phyloP scores from a whole-genome alignment of 2,329 filamentous ascomycete genomes.

The Epichloe uncinata region DNA sequence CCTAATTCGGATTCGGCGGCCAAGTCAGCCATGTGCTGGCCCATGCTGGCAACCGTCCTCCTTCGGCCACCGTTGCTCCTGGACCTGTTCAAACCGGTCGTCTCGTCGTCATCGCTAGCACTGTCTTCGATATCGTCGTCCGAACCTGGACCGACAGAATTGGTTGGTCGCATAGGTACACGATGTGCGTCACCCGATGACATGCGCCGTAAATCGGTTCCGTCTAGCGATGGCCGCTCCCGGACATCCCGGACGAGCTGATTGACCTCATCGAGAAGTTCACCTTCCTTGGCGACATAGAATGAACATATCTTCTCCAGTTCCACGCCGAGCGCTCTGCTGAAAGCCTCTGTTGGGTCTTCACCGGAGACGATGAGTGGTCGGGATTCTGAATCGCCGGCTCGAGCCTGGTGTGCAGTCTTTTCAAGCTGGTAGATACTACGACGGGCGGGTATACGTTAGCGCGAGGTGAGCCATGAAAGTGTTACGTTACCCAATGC shows the following conservation, averaged over 20 bases:
- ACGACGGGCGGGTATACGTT: neutral
- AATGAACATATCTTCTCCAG: constrained; percentile 91
- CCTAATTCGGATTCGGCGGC: constrained; percentile 47
- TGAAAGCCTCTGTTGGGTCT: constrained; percentile 73
- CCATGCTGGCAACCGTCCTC: constrained; percentile 23
- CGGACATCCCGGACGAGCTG: constrained; percentile 64
- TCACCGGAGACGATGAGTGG: constrained; percentile 66
- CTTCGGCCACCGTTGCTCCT: constrained; percentile 26
- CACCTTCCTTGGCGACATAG: constrained; percentile 77
- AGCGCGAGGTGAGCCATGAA: neutral
- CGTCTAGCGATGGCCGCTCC: constrained; percentile 41
- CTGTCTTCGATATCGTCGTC: constrained; percentile 43
- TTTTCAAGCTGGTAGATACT: constrained; percentile 96
- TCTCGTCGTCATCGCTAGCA: constrained; percentile 51
- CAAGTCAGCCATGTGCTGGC: constrained; percentile 39
- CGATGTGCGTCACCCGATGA: constrained; percentile 15
- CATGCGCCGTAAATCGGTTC: constrained; percentile 21
- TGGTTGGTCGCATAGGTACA: constrained; percentile 17
- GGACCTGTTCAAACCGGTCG: constrained; percentile 36
- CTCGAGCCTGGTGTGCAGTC: constrained; percentile 49
- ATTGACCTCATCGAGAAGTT: constrained; percentile 71
- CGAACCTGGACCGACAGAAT: constrained; percentile 30
- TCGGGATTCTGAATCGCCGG: constrained; percentile 66
- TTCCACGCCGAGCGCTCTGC: constrained; percentile 70
- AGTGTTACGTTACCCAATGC: neutral